A percentile compares a stretch with the other conserved stretches of the same genome.
Conservation (phyloP, 345 rosid genomes). For the Sonneratia caseolaris region DNA sequence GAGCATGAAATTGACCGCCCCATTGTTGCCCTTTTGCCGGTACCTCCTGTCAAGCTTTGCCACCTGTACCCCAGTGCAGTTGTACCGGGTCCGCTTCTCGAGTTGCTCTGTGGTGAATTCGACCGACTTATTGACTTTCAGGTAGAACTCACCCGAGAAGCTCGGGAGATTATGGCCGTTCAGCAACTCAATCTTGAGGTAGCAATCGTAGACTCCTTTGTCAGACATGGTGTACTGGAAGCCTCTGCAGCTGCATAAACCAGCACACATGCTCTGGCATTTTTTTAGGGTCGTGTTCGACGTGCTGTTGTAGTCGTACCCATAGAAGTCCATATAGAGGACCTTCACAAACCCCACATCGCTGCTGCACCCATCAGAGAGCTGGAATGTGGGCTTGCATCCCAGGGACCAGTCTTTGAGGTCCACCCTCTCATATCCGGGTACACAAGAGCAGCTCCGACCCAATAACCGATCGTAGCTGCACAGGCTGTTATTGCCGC, state of each 20-base stretch:
- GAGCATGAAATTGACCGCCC: slow-evolving; percentile 14
- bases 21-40: neutral
- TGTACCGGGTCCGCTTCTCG: slow-evolving; percentile 5
- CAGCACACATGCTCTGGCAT: slow-evolving; percentile 12
- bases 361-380: slow-evolving; percentile 2
- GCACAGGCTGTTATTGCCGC: slow-evolving; percentile 26
- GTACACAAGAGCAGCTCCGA: slow-evolving; percentile 22
- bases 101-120: slow-evolving; percentile 6
- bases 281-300: slow-evolving; percentile 3
- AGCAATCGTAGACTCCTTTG: slow-evolving; percentile 6
- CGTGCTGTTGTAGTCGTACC: neutral
- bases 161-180: slow-evolving; percentile 15
- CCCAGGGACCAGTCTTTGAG: slow-evolving; percentile 20
- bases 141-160: slow-evolving; percentile 12
- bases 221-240: slow-evolving; percentile 1
- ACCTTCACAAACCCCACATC: slow-evolving; percentile 13
- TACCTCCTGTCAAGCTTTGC: slow-evolving; percentile 15
- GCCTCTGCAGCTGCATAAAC: slow-evolving; percentile 17
- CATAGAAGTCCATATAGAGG: slow-evolving; percentile 14
- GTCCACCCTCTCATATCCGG: slow-evolving; percentile 14
- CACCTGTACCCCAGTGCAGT: neutral
- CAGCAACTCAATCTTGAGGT: slow-evolving; percentile 9
- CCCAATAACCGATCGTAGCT: slow-evolving; percentile 9
- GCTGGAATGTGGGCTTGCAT: slow-evolving; percentile 17
- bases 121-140: slow-evolving; percentile 17